Evolutionary conservation across 192 early-diverging fungal species (phyloP).

Genomic region (Chytriomyces confervae): DNA sequence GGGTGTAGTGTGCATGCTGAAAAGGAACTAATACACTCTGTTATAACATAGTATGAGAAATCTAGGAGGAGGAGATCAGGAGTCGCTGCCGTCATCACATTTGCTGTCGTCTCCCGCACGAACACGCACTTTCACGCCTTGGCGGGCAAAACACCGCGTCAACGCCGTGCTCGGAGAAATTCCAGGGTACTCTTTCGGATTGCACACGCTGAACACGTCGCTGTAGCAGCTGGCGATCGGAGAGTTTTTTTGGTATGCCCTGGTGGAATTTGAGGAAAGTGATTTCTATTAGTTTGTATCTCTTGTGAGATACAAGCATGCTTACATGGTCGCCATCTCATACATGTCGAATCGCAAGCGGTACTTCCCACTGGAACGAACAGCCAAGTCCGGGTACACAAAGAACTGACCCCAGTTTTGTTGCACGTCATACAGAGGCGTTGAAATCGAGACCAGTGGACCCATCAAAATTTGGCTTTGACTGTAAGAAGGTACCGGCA

Average conservation of each 20-base stretch:
- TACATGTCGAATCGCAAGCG: constrained; percentile 48
- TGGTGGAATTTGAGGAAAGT: background rate
- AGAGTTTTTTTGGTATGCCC: constrained; percentile 24
- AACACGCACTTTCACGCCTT: constrained; percentile 50
- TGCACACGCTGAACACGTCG: constrained; percentile 41
- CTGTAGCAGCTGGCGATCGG: constrained; percentile 33
- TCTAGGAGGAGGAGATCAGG: background rate
- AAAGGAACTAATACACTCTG: background rate
- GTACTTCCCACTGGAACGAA: constrained; percentile 41
- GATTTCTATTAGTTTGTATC: background rate
- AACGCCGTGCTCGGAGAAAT: constrained; percentile 48
- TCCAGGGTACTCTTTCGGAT: constrained; percentile 53
- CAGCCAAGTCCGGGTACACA: constrained; percentile 44
- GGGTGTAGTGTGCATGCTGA: background rate
- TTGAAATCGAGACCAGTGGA: constrained; percentile 37
- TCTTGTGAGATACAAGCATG: background rate
- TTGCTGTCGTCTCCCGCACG: constrained; percentile 10
- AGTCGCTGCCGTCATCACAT: background rate
- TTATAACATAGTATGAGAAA: background rate
- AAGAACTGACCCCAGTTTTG: constrained; percentile 42
- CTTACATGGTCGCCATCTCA: constrained; percentile 28
- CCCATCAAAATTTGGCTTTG: constrained; percentile 44
- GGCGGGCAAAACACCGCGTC: constrained; percentile 49
- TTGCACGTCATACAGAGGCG: constrained; percentile 36
- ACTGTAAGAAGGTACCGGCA: background rate